Base-by-base conservation (phyloP, 2,329 filamentous ascomycete species). In the Pseudofabraea citricarpa region DNA sequence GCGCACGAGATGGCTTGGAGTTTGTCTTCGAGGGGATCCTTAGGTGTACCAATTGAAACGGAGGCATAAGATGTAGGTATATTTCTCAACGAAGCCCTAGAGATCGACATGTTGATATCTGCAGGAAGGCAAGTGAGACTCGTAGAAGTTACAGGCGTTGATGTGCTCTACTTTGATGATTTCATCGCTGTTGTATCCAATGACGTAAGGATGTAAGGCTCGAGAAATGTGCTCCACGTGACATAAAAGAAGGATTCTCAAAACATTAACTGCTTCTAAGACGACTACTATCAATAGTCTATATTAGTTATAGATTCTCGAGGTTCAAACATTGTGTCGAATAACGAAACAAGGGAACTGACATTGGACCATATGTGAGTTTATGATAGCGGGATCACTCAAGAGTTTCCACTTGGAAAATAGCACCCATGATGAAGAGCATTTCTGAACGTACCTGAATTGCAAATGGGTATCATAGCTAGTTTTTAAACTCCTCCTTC, bases 401-500 rank as follows among this genome's bases (percentile, higher is more conserved):
- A n/a, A n/a, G n/a, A n/a, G n/a, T n/a, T n/a, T n/a, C n/a, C n/a
- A n/a, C n/a, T n/a, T n/a, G n/a, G n/a, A n/a, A n/a, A n/a, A n/a
- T n/a, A n/a, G n/a, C n/a, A n/a, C n/a, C n/a, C n/a, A n/a, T n/a
- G n/a, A n/a, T n/a, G n/a, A n/a, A n/a, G n/a, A n/a, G n/a, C n/a
- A n/a, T n/a, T n/a, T n/a, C n/a, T n/a, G n/a, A 32, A 32, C 29
- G 19, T 32, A 32, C 29, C 29, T 32, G 15, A 15, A n/a, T 16
- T n/a, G 43, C 16, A 15, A 6, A 20, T 37, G 29, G 36, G 36
- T 40, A 36, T 32, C 35, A 44, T 18, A 48, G 48, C 31, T 49
- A 46, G 46, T 55, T 54, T 33, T 49, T 51, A 50, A 95, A 95
- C 3, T 85, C 87, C 12, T 85, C 80, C 55, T 91, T 91, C 64